Evolutionary conservation across 805 yeast genomes (phyloP).

Genomic region (Starmerella gropengiesseri): DNA sequence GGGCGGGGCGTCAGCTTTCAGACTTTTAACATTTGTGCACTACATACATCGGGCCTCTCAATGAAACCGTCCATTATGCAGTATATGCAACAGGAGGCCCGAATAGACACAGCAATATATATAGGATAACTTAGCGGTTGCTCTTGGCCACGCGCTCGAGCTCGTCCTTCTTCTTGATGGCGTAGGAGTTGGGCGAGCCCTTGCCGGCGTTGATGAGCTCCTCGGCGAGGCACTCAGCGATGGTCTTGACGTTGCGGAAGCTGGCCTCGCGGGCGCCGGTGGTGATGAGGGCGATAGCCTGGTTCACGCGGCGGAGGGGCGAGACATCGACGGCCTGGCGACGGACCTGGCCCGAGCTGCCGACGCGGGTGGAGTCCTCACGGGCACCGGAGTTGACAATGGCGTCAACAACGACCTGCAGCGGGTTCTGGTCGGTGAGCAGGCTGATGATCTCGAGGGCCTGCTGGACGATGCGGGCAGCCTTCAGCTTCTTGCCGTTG

Average conservation of each 20-base stretch:
- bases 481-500: slow-evolving; percentile 99
- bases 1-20: background rate
- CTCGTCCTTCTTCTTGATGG: slow-evolving; percentile 99
- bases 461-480: slow-evolving; percentile 99
- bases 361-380: slow-evolving; percentile 99
- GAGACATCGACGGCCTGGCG: slow-evolving; percentile 99
- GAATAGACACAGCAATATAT: slow-evolving; percentile 6
- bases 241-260: slow-evolving; percentile 99
- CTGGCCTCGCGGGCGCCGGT: slow-evolving; percentile 99
- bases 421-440: slow-evolving; percentile 97
- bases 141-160: slow-evolving; percentile 99
- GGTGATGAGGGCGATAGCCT: slow-evolving; percentile 94
- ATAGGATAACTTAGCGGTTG: slow-evolving; percentile 72
- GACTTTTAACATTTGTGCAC: slow-evolving; percentile 3
- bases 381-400: slow-evolving; percentile 99
- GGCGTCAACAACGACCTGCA: slow-evolving; percentile 98
- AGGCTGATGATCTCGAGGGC: slow-evolving; percentile 96
- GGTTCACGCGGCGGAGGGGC: slow-evolving; percentile 99
- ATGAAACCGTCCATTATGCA: slow-evolving; percentile 8
- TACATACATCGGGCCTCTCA: background rate
- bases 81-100: slow-evolving; percentile 6
- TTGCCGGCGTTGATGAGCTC: slow-evolving; percentile 99
- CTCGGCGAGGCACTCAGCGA: slow-evolving; percentile 99
- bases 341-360: slow-evolving; percentile 99
- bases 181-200: slow-evolving; percentile 99